phyloP scores from a whole-genome alignment of 148 eudicot species.

The Euryodendron excelsum region DNA sequence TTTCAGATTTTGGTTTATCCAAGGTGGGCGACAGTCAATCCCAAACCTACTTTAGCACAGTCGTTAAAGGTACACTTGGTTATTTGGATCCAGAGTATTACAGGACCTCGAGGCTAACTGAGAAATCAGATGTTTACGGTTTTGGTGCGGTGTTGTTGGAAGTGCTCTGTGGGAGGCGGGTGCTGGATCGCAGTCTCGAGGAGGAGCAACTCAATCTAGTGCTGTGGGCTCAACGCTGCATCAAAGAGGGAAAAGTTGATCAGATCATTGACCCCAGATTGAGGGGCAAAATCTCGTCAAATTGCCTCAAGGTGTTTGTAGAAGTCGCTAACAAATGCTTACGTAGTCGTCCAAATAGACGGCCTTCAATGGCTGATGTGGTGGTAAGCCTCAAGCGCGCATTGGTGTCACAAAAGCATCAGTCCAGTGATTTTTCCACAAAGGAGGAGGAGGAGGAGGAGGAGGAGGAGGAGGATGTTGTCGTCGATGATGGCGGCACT shows the following conservation, averaged over 20 bases:
- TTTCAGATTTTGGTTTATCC: slow-evolving; percentile 44
- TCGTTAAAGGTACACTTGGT: slow-evolving; percentile 36
- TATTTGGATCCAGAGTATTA: slow-evolving; percentile 35
- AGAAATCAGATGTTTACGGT: slow-evolving; percentile 28
- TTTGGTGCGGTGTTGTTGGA: slow-evolving; percentile 31
- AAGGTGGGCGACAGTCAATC: slow-evolving; percentile 15
- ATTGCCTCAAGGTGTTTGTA: not conserved
- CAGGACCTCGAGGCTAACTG: slow-evolving; percentile 24
- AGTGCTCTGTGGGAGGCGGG: slow-evolving; percentile 3
- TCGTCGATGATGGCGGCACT: too few species aligned
- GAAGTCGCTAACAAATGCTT: slow-evolving; percentile 1
- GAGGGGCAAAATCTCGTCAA: not conserved
- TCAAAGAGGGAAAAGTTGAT: slow-evolving; percentile 1
- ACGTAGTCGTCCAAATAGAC: not conserved
- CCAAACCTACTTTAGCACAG: slow-evolving; percentile 26
- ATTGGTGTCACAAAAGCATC: not conserved
- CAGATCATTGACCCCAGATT: slow-evolving; percentile 3
- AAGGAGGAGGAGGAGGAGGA: too few species aligned
- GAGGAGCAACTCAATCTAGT: not conserved
- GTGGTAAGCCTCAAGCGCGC: slow-evolving; percentile 5
- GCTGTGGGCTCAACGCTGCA: slow-evolving; percentile 1
- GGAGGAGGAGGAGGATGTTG: too few species aligned
- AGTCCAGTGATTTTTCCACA: too few species aligned
- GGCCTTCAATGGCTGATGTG: not conserved
- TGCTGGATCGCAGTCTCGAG: not conserved